Percentiles rank a stretch among this genome's conserved stretches.
phyloP scores from a whole-genome alignment of 192 early-diverging fungal genomes.

The Linnemannia hyalina region DNA sequence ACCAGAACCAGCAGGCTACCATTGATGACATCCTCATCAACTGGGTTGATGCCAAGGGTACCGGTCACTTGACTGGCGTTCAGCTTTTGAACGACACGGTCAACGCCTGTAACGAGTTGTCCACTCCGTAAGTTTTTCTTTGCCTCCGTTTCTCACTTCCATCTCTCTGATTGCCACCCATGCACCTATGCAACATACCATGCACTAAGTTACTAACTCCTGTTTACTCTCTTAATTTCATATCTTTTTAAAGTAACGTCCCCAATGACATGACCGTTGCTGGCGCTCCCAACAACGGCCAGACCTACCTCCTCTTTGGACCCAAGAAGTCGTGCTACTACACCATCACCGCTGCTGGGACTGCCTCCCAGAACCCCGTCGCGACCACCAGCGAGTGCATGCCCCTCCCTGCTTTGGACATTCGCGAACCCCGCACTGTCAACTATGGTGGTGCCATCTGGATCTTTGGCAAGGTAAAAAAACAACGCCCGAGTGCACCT shows the following conservation, averaged over 20 bases:
- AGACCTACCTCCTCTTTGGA: constrained; percentile 54
- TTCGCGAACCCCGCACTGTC: constrained; percentile 27
- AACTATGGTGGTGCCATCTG: constrained; percentile 40
- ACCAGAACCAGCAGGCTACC: constrained; percentile 21
- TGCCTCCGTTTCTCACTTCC: not conserved
- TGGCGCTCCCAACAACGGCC: constrained; percentile 31
- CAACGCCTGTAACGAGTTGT: constrained; percentile 28
- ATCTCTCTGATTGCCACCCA: not conserved
- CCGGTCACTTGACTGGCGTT: constrained; percentile 42
- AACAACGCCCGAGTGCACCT: not conserved
- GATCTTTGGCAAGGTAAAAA: constrained; percentile 50
- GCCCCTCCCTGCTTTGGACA: constrained; percentile 31
- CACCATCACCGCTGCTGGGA: constrained; percentile 26
- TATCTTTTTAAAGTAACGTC: constrained; percentile 28
- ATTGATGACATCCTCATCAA: constrained; percentile 44
- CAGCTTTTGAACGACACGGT: constrained; percentile 49
- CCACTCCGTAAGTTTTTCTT: constrained; percentile 36
- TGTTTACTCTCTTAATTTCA: not conserved
- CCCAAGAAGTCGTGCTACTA: constrained; percentile 43
- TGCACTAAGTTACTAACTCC: not conserved
- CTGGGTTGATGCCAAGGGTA: constrained; percentile 43
- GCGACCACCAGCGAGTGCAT: constrained; percentile 33
- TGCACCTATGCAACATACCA: not conserved
- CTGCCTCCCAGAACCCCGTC: constrained; percentile 30
- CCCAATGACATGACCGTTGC: constrained; percentile 39